Percentiles rank a stretch among this genome's conserved stretches.
These are phyloP conservation scores for Auricularia sp. DNA, from an alignment of 768 basidiomycete species.

Conservation along the genomic window DNA sequence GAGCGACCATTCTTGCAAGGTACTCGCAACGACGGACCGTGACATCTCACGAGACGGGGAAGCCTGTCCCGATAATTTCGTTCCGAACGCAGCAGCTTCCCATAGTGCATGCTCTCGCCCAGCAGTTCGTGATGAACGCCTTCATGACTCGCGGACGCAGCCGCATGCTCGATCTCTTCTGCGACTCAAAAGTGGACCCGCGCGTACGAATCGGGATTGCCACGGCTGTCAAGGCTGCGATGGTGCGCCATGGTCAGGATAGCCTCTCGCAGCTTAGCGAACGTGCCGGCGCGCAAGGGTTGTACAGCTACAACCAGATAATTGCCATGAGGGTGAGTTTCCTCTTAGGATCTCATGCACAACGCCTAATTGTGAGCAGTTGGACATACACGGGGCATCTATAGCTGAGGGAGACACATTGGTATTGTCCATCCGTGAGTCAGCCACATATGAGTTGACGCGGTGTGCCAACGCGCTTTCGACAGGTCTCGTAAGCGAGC, in stretches of 20 bases:
- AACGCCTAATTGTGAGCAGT: constrained; percentile 20
- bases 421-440: constrained; percentile 39
- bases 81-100: constrained; percentile 61
- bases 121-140: constrained; percentile 39
- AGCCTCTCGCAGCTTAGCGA: constrained; percentile 44
- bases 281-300: constrained; percentile 56
- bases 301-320: constrained; percentile 55
- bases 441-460: constrained; percentile 8
- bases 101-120: constrained; percentile 41
- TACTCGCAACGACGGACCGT: constrained; percentile 49
- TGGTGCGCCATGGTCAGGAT: constrained; percentile 43
- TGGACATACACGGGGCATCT: constrained; percentile 22
- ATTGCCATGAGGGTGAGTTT: constrained; percentile 39
- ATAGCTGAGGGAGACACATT: constrained; percentile 47
- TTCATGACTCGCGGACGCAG: constrained; percentile 28
- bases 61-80: constrained; percentile 41
- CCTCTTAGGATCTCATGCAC: not conserved
- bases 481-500: constrained; percentile 47
- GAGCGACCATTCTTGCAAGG: constrained; percentile 45
- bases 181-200: constrained; percentile 29
- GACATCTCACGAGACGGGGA: constrained; percentile 28
- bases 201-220: constrained; percentile 46
- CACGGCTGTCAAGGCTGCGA: constrained; percentile 44
- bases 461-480: not conserved
- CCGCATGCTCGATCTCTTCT: constrained; percentile 24